These are phyloP conservation scores for Fistulifera solaris DNA, from an alignment of 108 stramenopile species.

Conservation along the genomic window DNA sequence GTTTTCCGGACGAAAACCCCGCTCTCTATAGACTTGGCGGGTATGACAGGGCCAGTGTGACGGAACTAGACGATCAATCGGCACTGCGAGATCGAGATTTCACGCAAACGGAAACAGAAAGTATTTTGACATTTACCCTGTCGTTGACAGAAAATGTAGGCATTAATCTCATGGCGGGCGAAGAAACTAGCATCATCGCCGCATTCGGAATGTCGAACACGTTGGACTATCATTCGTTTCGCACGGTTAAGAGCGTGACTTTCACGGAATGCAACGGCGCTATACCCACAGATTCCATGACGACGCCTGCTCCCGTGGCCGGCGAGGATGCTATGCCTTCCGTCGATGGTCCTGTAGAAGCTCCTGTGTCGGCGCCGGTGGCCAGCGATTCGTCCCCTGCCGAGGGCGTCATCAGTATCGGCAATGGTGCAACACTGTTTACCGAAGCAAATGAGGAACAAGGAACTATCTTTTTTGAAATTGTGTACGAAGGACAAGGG, in stretches of 20 bases:
- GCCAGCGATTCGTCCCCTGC: neutral
- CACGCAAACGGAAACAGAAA: constrained; percentile 18
- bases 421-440: neutral
- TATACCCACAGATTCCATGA: neutral
- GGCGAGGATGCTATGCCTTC: too few species aligned
- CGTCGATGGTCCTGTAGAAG: neutral
- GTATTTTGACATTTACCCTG: constrained; percentile 32
- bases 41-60: constrained; percentile 6
- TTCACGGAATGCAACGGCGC: neutral
- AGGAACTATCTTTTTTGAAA: neutral
- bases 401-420: neutral
- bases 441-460: neutral
- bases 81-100: constrained; percentile 10
- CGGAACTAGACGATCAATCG: constrained; percentile 18
- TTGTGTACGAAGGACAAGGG: constrained; percentile 11
- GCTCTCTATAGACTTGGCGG: constrained; percentile 21
- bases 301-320: neutral
- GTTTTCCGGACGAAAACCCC: constrained; percentile 29
- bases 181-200: constrained; percentile 9
- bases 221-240: constrained; percentile 19
- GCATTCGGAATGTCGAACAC: constrained; percentile 16
- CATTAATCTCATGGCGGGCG: constrained; percentile 5
- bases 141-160: constrained; percentile 16
- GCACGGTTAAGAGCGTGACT: neutral
- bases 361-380: neutral